These are phyloP conservation scores for Fusarium pseudoanthophilum DNA, from an alignment of 2,329 filamentous ascomycete species.

Conservation along the genomic window DNA sequence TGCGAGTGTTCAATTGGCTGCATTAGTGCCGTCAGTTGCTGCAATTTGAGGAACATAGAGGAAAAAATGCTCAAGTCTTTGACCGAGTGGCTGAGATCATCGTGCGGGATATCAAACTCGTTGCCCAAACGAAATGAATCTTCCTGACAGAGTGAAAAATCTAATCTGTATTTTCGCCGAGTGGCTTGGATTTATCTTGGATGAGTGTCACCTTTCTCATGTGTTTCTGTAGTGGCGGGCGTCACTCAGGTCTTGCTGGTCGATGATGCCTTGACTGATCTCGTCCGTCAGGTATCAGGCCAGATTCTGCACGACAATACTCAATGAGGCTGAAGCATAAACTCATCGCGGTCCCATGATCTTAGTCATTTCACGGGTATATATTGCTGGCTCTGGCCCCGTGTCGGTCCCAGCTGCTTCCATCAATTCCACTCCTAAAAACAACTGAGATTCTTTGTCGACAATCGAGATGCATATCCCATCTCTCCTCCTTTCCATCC, in stretches of 20 bases:
- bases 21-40: background rate
- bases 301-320: background rate
- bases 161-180: background rate
- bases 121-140: no score
- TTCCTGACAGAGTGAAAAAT: fast-evolving
- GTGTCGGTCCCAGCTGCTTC: background rate
- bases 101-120: no score
- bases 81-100: no score
- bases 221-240: background rate
- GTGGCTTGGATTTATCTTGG: background rate
- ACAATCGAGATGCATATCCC: background rate
- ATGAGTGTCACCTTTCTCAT: background rate
- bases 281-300: background rate
- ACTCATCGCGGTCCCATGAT: no score
- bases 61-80: no score
- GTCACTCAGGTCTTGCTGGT: background rate
- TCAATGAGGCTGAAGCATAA: background rate
- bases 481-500: background rate
- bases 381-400: background rate
- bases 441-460: fast-evolving
- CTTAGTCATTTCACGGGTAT: background rate
- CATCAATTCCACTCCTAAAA: background rate
- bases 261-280: background rate
- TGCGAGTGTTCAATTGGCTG: background rate
- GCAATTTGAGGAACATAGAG: background rate